Base-by-base conservation (phyloP, 1,139 yeast species). In the Hyphopichia pseudoburtonii region DNA sequence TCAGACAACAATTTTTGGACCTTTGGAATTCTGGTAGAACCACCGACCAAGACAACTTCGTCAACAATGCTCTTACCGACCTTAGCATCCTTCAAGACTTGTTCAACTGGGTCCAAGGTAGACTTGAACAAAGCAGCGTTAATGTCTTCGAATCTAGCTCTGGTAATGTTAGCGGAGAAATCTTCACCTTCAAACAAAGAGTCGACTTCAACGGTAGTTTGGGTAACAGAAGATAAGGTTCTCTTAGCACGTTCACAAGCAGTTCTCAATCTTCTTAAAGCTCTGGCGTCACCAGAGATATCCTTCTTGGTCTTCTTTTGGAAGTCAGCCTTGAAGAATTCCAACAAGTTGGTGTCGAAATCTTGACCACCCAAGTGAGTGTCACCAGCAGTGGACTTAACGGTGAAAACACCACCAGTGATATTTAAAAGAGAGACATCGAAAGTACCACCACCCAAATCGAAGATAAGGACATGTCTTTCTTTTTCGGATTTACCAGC, bases 321-420 rank as follows among this genome's bases (percentile, higher is more conserved):
- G 92, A 90, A 90, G 67, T 90, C 97, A 62, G 82, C 80, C 73
- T 83, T 82, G 83, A 90, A 90, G 80, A 80, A 88, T 71, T 86
- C 92, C 67, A 90, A 86, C 66, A 90, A 82, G 81, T 89, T 86
- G 82, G 90, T 83, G 74, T 89, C 97, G 76, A 90, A 90, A 80
- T 90, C 97, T 80, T 90, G 96, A 85, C 97, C 97, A 84, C 98
- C 97, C 80, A 90, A 85, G 77, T 90, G 98, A 63, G 98, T 92
- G 78, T 92, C 97, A 88, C 98, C 98, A 68, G 97, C 96, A 62
- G 98, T 92, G 62, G 98, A 94, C 83, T 90, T 90, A 66, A 92
- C 98, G 66, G 95, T 90, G 85, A 90, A 92, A 64, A 92, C 94
- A 82, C 98, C 98, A 72, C 94, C 97, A 68, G 94, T 95, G 68